Evolutionary conservation across 495 filamentous ascomycete genomes (phyloP), one percentile per base, ranked within the genome.

Genomic region (Daldinia childiae): DNA sequence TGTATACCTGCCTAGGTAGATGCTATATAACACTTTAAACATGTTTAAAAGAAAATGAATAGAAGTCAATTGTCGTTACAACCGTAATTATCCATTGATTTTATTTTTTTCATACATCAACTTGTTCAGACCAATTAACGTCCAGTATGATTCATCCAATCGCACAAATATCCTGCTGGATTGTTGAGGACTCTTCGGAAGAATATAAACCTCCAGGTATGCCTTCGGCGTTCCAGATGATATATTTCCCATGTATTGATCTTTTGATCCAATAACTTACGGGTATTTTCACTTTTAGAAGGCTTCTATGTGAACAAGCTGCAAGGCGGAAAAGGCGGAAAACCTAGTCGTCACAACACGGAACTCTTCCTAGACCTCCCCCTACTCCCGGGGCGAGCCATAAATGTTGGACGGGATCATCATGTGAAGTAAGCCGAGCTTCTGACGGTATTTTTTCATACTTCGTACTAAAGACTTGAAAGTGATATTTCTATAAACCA

Each of bases 401-500:
- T 71, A 21, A 71, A 61, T 15, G 59, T 83, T 55, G 83, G 83
- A 6, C 74, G 83, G 52, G 74, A 78, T 60, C 59, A 70, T 1
- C 69, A 72, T 60, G 62, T 73, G 6, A 77, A 77, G 73, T 82
- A 80, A 34, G 72, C n/a, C 34, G n/a, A 65, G 3, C 58, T n/a
- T 51, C 19, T 15, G 0, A 9, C 17, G 26, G 32, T 3, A 4
- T 39, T 5, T 27, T 45, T 38, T 67, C 5, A 52, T 52, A 11
- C 2, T 39, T 21, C 19, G 11, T 17, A 48, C 64, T 55, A 69
- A 73, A 32, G 32, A 38, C 19, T 58, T 19, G 41, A 48, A 39
- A 87, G 86, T 64, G 65, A 82, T 24, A 75, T 85, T 45, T 76
- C 78, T 17, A 68, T 89, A 29, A 38, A 75, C 0, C 74, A 87